Conservation (phyloP, 495 filamentous ascomycete genomes). For the Tuber borchii region DNA sequence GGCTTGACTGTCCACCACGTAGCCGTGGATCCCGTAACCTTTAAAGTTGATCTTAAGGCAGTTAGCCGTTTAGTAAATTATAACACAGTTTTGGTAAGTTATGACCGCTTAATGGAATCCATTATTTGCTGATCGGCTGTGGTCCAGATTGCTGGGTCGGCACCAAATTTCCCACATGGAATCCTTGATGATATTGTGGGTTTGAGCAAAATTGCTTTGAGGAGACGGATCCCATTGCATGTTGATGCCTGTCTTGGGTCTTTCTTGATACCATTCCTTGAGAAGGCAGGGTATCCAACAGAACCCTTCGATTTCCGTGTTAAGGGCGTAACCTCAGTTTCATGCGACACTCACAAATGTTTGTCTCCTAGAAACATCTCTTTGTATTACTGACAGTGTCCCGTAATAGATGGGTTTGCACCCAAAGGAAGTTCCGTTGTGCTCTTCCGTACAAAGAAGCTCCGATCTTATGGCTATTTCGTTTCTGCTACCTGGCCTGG, state of each 20-base stretch:
- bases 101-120: not conserved
- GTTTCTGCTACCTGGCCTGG: conserved; percentile 91
- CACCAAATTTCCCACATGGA: conserved; percentile 95
- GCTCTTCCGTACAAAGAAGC: conserved; percentile 72
- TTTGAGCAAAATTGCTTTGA: conserved; percentile 75
- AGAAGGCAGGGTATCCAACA: conserved; percentile 80
- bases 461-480: conserved; percentile 89
- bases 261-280: conserved; percentile 86
- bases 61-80: conserved; percentile 83
- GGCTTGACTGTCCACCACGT: conserved; percentile 90
- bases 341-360: conserved; percentile 93
- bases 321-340: conserved; percentile 88
- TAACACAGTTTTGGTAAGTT: conserved; percentile 70
- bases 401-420: conserved; percentile 67
- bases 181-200: conserved; percentile 90
- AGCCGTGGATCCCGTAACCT: conserved; percentile 71
- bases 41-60: conserved; percentile 71
- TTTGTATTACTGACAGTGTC: not conserved
- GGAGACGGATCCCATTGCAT: conserved; percentile 75
- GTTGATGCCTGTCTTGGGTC: conserved; percentile 97
- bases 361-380: not conserved
- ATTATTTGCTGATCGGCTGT: conserved; percentile 7
- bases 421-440: conserved; percentile 92
- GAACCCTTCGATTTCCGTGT: conserved; percentile 88
- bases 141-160: conserved; percentile 69